Conservation (phyloP, 1,284 basidiomycete genomes). For the Melampsora larici-populina region DNA sequence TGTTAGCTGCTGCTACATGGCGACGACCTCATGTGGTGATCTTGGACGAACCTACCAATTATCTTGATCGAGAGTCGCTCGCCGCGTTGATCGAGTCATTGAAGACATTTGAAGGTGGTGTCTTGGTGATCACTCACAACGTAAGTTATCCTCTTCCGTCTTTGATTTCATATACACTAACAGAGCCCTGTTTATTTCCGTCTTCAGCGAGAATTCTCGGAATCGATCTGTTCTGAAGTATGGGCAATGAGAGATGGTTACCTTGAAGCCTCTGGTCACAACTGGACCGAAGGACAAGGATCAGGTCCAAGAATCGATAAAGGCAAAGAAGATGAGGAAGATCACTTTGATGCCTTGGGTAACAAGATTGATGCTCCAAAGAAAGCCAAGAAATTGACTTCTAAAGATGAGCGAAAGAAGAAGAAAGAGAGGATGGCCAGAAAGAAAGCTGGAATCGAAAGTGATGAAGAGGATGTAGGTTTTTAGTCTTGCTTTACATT, state of each 20-base stretch:
- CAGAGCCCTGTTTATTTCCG: neutral
- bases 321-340: constrained; percentile 78
- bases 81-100: constrained; percentile 93
- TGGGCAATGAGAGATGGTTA: constrained; percentile 92
- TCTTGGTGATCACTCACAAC: constrained; percentile 92
- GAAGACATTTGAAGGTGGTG: constrained; percentile 95
- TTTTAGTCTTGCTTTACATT: too few species aligned
- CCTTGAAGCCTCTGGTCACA: constrained; percentile 91
- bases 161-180: neutral
- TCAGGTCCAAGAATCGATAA: constrained; percentile 84
- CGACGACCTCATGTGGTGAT: constrained; percentile 96
- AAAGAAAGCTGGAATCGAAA: constrained; percentile 41
- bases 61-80: constrained; percentile 94
- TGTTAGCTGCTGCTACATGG: constrained; percentile 97
- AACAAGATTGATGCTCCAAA: constrained; percentile 86
- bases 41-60: constrained; percentile 87
- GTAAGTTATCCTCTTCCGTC: neutral
- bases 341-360: constrained; percentile 86
- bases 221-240: constrained; percentile 76
- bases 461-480: constrained; percentile 42
- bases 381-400: constrained; percentile 67
- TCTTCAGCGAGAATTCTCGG: constrained; percentile 80
- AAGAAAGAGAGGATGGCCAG: constrained; percentile 89
- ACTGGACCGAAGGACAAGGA: constrained; percentile 94
- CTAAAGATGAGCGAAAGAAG: constrained; percentile 74